A percentile compares a stretch with the other conserved stretches of the same genome.
Conservation (phyloP, 805 yeast genomes). For the Kodamaea hsintzibuensis region DNA sequence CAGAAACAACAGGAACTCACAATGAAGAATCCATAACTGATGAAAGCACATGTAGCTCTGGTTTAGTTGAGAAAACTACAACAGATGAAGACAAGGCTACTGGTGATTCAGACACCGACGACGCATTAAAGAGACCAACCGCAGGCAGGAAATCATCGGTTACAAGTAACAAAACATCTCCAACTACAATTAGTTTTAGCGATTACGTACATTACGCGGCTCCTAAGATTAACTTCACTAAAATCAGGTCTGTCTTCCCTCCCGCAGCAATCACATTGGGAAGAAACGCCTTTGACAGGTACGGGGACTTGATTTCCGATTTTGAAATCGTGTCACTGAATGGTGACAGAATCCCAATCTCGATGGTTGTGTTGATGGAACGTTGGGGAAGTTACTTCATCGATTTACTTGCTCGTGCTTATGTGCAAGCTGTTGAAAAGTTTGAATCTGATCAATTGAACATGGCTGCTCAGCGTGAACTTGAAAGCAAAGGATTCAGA, state of each 20-base stretch:
- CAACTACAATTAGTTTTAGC: conserved; percentile 49
- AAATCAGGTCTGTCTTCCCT: conserved; percentile 69
- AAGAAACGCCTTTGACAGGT: conserved; percentile 69
- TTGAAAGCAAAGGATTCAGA: conserved; percentile 1
- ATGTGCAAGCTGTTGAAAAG: conserved; percentile 54
- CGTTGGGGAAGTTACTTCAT: conserved; percentile 80
- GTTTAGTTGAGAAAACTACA: conserved; percentile 7
- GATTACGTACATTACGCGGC: conserved; percentile 77
- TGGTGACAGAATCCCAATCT: conserved; percentile 67
- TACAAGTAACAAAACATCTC: conserved; percentile 22
- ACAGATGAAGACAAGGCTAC: conserved; percentile 14
- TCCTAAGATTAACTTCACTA: conserved; percentile 65
- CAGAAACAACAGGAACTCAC: not conserved
- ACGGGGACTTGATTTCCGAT: conserved; percentile 63
- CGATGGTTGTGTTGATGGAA: conserved; percentile 59
- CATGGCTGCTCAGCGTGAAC: not conserved
- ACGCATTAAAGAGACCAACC: conserved; percentile 1
- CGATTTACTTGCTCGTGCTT: conserved; percentile 59
- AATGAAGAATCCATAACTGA: conserved; percentile 12
- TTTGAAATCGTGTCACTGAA: conserved; percentile 70
- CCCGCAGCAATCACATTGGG: conserved; percentile 79
- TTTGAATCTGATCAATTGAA: conserved; percentile 30
- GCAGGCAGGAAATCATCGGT: conserved; percentile 20
- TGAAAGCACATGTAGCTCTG: conserved; percentile 15
- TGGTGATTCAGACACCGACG: conserved; percentile 12